A percentile compares a stretch with the other conserved stretches of the same genome.
phyloP scores from a whole-genome alignment of 768 basidiomycete species.

The Lactarius vividus region DNA sequence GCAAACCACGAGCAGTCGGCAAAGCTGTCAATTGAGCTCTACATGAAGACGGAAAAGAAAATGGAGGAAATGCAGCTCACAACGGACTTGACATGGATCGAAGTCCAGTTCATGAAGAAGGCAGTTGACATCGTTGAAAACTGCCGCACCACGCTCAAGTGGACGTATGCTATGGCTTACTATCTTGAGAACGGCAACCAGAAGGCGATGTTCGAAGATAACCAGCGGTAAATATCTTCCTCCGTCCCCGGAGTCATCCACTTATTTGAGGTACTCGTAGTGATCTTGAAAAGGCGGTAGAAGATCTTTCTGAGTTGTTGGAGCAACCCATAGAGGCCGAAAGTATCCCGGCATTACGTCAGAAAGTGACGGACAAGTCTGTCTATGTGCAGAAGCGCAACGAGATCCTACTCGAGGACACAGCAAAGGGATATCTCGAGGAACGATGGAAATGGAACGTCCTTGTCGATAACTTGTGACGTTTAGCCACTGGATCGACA shows the following conservation, averaged over 20 bases:
- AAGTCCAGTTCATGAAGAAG: slow-evolving; percentile 98
- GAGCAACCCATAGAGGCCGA: slow-evolving; percentile 91
- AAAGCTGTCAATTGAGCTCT: slow-evolving; percentile 89
- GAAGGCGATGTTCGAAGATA: slow-evolving; percentile 96
- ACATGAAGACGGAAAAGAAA: slow-evolving; percentile 97
- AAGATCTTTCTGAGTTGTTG: slow-evolving; percentile 88
- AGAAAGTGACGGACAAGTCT: slow-evolving; percentile 95
- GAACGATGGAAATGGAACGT: slow-evolving; percentile 84
- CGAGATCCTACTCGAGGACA: slow-evolving; percentile 93
- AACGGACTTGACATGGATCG: slow-evolving; percentile 93
- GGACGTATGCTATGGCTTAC: slow-evolving; percentile 99
- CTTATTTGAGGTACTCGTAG: slow-evolving; percentile 39
- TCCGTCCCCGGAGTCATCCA: background rate
- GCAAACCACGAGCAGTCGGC: slow-evolving; percentile 99
- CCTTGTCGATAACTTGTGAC: slow-evolving; percentile 58
- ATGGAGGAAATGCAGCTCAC: slow-evolving; percentile 99
- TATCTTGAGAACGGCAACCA: slow-evolving; percentile 87
- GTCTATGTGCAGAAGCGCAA: slow-evolving; percentile 98
- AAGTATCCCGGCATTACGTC: slow-evolving; percentile 73
- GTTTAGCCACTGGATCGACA: background rate
- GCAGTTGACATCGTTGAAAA: slow-evolving; percentile 90
- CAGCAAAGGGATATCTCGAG: slow-evolving; percentile 84
- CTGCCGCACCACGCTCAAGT: slow-evolving; percentile 94
- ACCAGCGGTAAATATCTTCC: slow-evolving; percentile 65
- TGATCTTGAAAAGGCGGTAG: slow-evolving; percentile 92